Evolutionary conservation across 2,329 filamentous ascomycete genomes (phyloP).

Genomic region (Fusarium austroafricanum): DNA sequence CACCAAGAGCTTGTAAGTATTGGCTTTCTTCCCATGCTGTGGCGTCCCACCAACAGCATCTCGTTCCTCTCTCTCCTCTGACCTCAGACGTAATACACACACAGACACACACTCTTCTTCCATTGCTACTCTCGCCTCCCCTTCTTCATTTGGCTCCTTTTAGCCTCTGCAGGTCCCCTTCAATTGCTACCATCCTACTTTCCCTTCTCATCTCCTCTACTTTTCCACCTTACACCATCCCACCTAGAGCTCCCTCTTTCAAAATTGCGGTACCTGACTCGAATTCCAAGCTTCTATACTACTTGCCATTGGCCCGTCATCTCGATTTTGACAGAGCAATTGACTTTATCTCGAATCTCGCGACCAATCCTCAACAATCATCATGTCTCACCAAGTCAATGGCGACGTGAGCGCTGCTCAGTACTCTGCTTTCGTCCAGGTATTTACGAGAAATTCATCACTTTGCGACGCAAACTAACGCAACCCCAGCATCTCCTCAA

Average conservation of each 20-base stretch:
- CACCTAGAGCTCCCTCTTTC: slow-evolving; percentile 9
- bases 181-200: slow-evolving; percentile 34
- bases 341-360: slow-evolving; percentile 17
- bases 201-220: slow-evolving; percentile 17
- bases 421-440: slow-evolving; percentile 63
- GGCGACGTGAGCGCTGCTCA: slow-evolving; percentile 60
- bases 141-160: slow-evolving; percentile 26
- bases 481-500: slow-evolving; percentile 77
- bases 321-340: slow-evolving; percentile 18
- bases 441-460: not conserved
- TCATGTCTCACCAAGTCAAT: slow-evolving; percentile 61
- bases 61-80: slow-evolving; percentile 16
- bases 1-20: slow-evolving; percentile 12
- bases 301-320: slow-evolving; percentile 27
- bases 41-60: slow-evolving; percentile 42
- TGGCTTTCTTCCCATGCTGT: slow-evolving; percentile 30
- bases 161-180: slow-evolving; percentile 41
- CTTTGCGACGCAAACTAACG: not conserved
- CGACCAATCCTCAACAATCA: slow-evolving; percentile 40
- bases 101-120: slow-evolving; percentile 3
- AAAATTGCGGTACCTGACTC: slow-evolving; percentile 15
- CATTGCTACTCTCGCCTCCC: slow-evolving; percentile 17
- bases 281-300: slow-evolving; percentile 16
- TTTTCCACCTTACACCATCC: slow-evolving; percentile 13
- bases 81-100: slow-evolving; percentile 15